Base-by-base conservation (phyloP, 352 stramenopile genomes). In the Phytophthora hibernalis region DNA sequence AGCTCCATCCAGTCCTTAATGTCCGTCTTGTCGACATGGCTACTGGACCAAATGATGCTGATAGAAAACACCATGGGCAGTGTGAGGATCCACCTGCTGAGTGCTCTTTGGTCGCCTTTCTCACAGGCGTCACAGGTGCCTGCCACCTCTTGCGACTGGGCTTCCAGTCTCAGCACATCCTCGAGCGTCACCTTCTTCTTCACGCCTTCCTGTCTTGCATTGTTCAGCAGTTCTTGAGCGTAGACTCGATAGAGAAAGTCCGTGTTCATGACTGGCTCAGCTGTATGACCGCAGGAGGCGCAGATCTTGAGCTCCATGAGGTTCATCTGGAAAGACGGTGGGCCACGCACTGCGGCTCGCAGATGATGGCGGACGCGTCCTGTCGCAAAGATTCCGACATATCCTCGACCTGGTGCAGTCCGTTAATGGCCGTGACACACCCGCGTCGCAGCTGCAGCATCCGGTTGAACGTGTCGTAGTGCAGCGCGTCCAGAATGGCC, bases 311-410 rank as follows among this genome's bases (percentile, higher is more conserved):
- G 78, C 65, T 95, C 87, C 85, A 95, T 92, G 53, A 95, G 74
- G 55, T 93, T 91, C 85, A 92, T 92, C 65, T 95, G 85, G 74
- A 95, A 95, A 95, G 65, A 62, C 90, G 58, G 56, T 95, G 87
- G 22, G 85, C 85, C 21, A 95, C 81, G 52, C 87, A 95, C 61
- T 91, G 82, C 44, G 87, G 87, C 58, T 92, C 84, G 42, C 87
- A 95, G 18, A 89, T 75, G 63, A 91, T 92, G 12, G 83, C 63
- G 12, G 73, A 82, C 22, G 81, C 83, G 58, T 92, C 84, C 18
- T 83, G 70, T 12, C 81, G 61, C 47, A 86, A 63, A 3, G 74
- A 86, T 61, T 85, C 79, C 15, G 80, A 82, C 57, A 87, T 73
- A 0, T 89, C 79, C 15, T 76, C 63, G 8, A 62, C 18, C 21